Evolutionary conservation across 179 eudicot genomes (phyloP).

Genomic region (Nepenthes alata): DNA sequence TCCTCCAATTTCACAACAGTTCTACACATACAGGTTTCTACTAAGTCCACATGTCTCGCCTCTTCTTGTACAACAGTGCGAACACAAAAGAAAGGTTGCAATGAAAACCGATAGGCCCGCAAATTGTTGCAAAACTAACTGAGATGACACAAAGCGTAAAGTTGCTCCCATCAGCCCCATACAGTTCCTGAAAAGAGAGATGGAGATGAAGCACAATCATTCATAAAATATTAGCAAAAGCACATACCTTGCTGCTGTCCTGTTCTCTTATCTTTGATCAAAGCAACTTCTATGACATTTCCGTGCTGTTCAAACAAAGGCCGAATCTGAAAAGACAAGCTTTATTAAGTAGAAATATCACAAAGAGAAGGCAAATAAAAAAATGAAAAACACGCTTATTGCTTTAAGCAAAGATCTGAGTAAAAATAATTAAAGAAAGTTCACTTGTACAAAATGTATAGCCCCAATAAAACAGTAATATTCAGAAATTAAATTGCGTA

Average conservation of each 20-base stretch:
- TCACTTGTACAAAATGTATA: neutral
- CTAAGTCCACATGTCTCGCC: constrained; percentile 25
- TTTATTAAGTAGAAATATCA: neutral
- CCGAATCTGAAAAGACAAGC: constrained; percentile 43
- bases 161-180: constrained; percentile 66
- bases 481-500: too few species aligned
- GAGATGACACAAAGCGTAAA: constrained; percentile 56
- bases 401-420: neutral
- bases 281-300: constrained; percentile 80
- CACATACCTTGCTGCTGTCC: constrained; percentile 93
- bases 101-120: constrained; percentile 46
- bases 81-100: constrained; percentile 39
- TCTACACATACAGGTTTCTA: constrained; percentile 24
- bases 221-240: constrained; percentile 4
- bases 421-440: neutral
- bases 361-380: neutral
- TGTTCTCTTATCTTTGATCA: constrained; percentile 86
- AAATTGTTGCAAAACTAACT: constrained; percentile 43
- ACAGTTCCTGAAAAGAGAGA: constrained; percentile 71
- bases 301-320: constrained; percentile 89
- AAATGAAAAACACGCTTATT: neutral
- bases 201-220: constrained; percentile 15
- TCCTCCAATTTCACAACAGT: constrained; percentile 27
- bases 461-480: neutral
- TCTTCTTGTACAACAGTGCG: constrained; percentile 49